phyloP scores from a whole-genome alignment of 2,329 filamentous ascomycete genomes.

The Lasiodiplodia citricola region DNA sequence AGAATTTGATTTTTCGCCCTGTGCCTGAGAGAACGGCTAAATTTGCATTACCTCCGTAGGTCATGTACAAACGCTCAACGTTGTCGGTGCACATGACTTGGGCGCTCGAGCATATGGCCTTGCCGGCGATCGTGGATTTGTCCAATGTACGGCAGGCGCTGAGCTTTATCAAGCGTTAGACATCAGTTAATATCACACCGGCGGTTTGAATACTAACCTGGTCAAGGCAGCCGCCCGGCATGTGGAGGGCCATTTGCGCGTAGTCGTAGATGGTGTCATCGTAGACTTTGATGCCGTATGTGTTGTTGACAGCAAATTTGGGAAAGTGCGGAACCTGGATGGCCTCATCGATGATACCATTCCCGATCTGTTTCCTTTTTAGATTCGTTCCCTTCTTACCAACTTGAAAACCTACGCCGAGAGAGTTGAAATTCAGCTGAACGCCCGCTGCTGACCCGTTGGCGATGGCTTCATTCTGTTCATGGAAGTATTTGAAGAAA shows the following conservation, averaged over 20 bases:
- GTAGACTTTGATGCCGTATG: slow-evolving; percentile 60
- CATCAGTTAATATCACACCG: too few species aligned
- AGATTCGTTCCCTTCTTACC: background rate
- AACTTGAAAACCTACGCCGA: slow-evolving; percentile 43
- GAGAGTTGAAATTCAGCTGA: slow-evolving; percentile 59
- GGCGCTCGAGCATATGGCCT: slow-evolving; percentile 61
- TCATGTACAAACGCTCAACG: slow-evolving; percentile 63
- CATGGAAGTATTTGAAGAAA: slow-evolving; percentile 63
- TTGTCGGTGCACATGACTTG: slow-evolving; percentile 61
- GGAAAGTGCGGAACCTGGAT: slow-evolving; percentile 58
- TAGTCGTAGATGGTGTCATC: slow-evolving; percentile 66
- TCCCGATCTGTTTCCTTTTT: slow-evolving; percentile 50
- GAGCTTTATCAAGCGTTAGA: too few species aligned
- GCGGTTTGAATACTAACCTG: background rate
- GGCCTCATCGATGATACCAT: slow-evolving; percentile 59
- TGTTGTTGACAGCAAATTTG: slow-evolving; percentile 60
- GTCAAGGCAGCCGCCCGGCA: slow-evolving; percentile 54
- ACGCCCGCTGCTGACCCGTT: slow-evolving; percentile 56
- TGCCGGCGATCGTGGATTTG: slow-evolving; percentile 38
- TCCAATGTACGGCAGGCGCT: slow-evolving; percentile 55
- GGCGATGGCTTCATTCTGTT: slow-evolving; percentile 61
- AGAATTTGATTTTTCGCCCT: slow-evolving; percentile 35
- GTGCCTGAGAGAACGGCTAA: slow-evolving; percentile 33
- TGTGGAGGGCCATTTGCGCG: slow-evolving; percentile 60
- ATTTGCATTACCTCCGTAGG: slow-evolving; percentile 50